phyloP scores from a whole-genome alignment of 208 protist genomes.

The Acanthamoeba castellanii region DNA sequence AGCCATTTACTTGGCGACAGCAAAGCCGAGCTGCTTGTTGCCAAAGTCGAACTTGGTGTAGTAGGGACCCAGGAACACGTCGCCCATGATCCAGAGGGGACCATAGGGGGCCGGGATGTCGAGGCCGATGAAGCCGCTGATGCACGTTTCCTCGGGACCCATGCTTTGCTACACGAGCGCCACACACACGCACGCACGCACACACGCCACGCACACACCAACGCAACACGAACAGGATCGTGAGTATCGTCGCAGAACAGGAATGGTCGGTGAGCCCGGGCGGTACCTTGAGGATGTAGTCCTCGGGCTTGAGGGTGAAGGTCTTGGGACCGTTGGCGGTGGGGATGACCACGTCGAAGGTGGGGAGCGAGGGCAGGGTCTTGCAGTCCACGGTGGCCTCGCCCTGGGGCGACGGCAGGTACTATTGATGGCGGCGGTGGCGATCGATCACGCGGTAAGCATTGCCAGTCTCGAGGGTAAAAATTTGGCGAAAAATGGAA shows the following conservation, averaged over 20 bases:
- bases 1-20: slow-evolving; percentile 61
- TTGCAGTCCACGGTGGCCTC: slow-evolving; percentile 8
- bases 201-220: slow-evolving; percentile 71
- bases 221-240: too few species aligned
- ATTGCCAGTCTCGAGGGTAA: not conserved
- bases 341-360: slow-evolving; percentile 19
- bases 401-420: slow-evolving; percentile 15
- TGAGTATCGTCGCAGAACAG: too few species aligned
- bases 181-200: slow-evolving; percentile 44
- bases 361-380: slow-evolving; percentile 8
- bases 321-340: slow-evolving; percentile 81
- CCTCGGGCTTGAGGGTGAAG: slow-evolving; percentile 89
- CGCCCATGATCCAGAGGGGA: slow-evolving; percentile 92
- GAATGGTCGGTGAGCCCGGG: too few species aligned
- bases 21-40: slow-evolving; percentile 89
- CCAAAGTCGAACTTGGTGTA: slow-evolving; percentile 90
- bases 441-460: not conserved
- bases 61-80: slow-evolving; percentile 93
- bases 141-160: slow-evolving; percentile 84
- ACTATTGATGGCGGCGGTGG: not conserved
- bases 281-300: slow-evolving; percentile 93
- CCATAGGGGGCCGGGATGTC: slow-evolving; percentile 84
- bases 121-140: slow-evolving; percentile 90
- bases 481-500: too few species aligned
- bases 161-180: slow-evolving; percentile 72